These are phyloP conservation scores for Plectosphaerella cucumerina DNA, from an alignment of 2,329 filamentous ascomycete species.

Conservation along the genomic window DNA sequence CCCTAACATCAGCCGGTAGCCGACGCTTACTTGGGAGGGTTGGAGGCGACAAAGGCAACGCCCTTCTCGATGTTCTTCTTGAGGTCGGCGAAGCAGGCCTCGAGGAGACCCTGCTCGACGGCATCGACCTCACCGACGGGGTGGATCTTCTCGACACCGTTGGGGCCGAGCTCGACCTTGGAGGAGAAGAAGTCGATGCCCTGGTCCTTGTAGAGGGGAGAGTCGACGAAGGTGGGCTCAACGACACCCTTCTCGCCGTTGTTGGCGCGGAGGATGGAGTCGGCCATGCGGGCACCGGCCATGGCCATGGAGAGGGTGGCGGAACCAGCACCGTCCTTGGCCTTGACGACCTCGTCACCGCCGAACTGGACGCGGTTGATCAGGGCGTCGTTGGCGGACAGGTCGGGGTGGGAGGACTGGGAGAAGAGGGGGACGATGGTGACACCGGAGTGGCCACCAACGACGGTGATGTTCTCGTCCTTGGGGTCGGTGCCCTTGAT, in stretches of 20 bases:
- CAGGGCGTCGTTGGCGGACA: slow-evolving; percentile 73
- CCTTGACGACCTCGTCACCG: slow-evolving; percentile 98
- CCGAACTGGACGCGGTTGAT: slow-evolving; percentile 97
- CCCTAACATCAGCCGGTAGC: slow-evolving; percentile 1
- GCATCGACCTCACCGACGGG: slow-evolving; percentile 80
- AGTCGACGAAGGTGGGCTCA: slow-evolving; percentile 96
- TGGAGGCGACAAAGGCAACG: slow-evolving; percentile 53
- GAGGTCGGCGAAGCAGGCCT: slow-evolving; percentile 77
- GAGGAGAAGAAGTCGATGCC: slow-evolving; percentile 96
- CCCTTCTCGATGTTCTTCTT: slow-evolving; percentile 97
- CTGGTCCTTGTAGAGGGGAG: slow-evolving; percentile 96
- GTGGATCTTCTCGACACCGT: slow-evolving; percentile 92
- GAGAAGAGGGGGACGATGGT: slow-evolving; percentile 98
- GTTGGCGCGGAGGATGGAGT: slow-evolving; percentile 87
- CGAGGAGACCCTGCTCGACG: slow-evolving; percentile 84
- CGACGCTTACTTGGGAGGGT: slow-evolving; percentile 53
- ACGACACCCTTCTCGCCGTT: slow-evolving; percentile 92
- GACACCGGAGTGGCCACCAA: slow-evolving; percentile 95
- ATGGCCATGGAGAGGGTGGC: slow-evolving; percentile 99
- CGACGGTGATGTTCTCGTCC: slow-evolving; percentile 90
- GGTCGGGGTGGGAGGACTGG: slow-evolving; percentile 83
- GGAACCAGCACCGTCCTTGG: slow-evolving; percentile 95
- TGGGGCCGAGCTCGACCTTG: slow-evolving; percentile 91
- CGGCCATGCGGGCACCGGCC: slow-evolving; percentile 80
- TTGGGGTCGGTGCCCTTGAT: slow-evolving; percentile 86